Base-by-base conservation (phyloP, 805 yeast species). In the Saccharomycopsis amapae region DNA sequence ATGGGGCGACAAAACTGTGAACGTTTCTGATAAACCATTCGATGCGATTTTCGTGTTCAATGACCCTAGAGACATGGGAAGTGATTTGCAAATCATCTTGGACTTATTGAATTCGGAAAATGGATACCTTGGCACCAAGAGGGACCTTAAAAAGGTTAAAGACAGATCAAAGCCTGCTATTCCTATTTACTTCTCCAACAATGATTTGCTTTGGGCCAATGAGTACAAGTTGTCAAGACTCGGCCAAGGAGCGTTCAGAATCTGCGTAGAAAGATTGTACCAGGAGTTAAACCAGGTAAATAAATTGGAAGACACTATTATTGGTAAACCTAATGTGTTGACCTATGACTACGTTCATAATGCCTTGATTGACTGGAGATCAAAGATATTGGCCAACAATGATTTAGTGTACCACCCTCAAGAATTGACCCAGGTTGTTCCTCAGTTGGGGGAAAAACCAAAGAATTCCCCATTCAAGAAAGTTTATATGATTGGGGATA, bases 401-500 rank as follows among this genome's bases (percentile, higher is more conserved):
- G 31, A 24, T 3, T 22, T 45, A 17, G 18, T 25, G 9, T 15
- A 32, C 25, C 31, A 35, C 18, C 28, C 38, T 2, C 42, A 44
- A 7, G 52, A 48, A 9, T 53, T 54, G 7, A 50, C 52, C 2
- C 68, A 67, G 45, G 52, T 59, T 17, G 54, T 67, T 15, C 84
- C 84, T 1, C 58, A 56, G 18, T 61, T 79, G 45, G 72, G 75
- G 24, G 55, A 53, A n/a, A 53, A 70, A 2, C 73, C 73, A 4
- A 45, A 44, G 3, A 17, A 50, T 2, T 55, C 72, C 0, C 78
- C 75, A n/a, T 69, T 83, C 55, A 65, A 68, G 31, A 63, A 72
- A n/a, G 82, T 93, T 1, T 89, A 72, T 64, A 93, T 93, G 98
- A 86, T 93, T 30, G 98, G 98, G 24, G 98, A 93, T 64, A 93